A percentile compares a stretch with the other conserved stretches of the same genome.
Evolutionary conservation across 2,329 filamentous ascomycete species (phyloP).

Genomic region (Aspergillus aculeatus): DNA sequence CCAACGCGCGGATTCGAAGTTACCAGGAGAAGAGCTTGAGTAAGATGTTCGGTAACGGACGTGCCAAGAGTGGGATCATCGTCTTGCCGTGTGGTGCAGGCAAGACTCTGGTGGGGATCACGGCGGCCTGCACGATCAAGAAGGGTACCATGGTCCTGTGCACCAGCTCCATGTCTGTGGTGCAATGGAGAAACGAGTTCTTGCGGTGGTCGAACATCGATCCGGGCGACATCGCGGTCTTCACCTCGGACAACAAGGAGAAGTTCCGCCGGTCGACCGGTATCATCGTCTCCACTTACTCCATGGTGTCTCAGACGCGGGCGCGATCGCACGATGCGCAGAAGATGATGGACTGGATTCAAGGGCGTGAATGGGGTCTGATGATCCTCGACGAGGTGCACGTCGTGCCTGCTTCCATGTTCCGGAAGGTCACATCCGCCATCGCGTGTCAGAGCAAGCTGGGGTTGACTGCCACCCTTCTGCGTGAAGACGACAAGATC

Average conservation of each 20-base stretch:
- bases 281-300: constrained; percentile 96
- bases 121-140: constrained; percentile 94
- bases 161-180: constrained; percentile 96
- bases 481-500: constrained; percentile 98
- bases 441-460: constrained; percentile 96
- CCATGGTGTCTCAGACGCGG: constrained; percentile 93
- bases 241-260: constrained; percentile 90
- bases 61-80: constrained; percentile 96
- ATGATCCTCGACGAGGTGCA: constrained; percentile 98
- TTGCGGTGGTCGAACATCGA: constrained; percentile 99
- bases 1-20: constrained; percentile 82
- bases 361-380: constrained; percentile 87
- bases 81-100: constrained; percentile 94
- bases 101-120: constrained; percentile 97
- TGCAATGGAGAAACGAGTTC: constrained; percentile 96
- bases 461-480: constrained; percentile 86
- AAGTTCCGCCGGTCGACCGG: constrained; percentile 84
- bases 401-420: constrained; percentile 95
- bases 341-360: constrained; percentile 96
- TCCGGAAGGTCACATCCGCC: constrained; percentile 85
- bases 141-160: constrained; percentile 94
- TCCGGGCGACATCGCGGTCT: constrained; percentile 88
- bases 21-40: constrained; percentile 97
- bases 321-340: constrained; percentile 87
- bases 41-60: constrained; percentile 99